phyloP scores from a whole-genome alignment of 2,329 filamentous ascomycete genomes.

The Pseudonectria foliicola region DNA sequence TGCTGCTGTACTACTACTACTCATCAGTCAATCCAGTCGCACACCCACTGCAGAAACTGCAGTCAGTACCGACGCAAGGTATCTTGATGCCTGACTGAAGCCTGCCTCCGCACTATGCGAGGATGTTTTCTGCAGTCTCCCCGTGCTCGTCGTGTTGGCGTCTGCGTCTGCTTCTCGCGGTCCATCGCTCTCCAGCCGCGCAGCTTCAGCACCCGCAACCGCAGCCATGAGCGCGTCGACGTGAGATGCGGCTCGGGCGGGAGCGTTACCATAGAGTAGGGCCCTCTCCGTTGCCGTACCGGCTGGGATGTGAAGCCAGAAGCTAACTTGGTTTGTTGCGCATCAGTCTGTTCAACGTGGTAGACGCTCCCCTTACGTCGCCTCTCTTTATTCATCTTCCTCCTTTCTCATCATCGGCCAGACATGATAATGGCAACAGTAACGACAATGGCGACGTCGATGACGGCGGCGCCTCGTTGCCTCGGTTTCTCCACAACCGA shows the following conservation, averaged over 20 bases:
- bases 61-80: no score
- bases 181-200: slow-evolving; percentile 2
- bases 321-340: slow-evolving; percentile 16
- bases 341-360: slow-evolving; percentile 43
- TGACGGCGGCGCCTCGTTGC: slow-evolving; percentile 25
- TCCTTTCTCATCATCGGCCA: slow-evolving; percentile 31
- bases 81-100: no score
- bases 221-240: slow-evolving; percentile 32
- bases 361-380: slow-evolving; percentile 26
- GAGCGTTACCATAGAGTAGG: slow-evolving; percentile 43
- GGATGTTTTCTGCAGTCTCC: no score
- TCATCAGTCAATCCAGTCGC: no score
- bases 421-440: no score
- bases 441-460: no score
- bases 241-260: slow-evolving; percentile 45
- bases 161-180: neutral
- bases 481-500: slow-evolving; percentile 33
- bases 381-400: slow-evolving; percentile 52
- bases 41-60: no score
- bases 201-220: slow-evolving; percentile 13
- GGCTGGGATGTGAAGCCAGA: neutral
- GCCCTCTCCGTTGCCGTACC: slow-evolving; percentile 12
- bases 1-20: no score
- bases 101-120: no score
- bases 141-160: no score